Conservation (phyloP, 345 rosid genomes). For the Salix suchowensis region DNA sequence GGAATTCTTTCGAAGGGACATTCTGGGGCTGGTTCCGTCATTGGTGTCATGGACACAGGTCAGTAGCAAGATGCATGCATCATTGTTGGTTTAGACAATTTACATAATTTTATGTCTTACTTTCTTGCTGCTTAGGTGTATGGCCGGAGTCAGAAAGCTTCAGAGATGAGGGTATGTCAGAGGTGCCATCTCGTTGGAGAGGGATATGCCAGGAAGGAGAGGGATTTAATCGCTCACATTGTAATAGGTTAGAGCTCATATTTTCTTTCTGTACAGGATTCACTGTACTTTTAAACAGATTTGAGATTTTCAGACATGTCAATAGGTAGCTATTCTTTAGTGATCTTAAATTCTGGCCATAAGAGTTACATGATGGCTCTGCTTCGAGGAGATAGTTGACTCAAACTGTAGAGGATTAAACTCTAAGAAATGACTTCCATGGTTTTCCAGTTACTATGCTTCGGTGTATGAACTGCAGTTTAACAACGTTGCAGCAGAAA, state of each 20-base stretch:
- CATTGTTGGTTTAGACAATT: background rate
- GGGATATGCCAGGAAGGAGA: constrained; percentile 13
- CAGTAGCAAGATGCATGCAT: background rate
- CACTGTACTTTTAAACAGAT: background rate
- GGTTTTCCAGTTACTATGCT: background rate
- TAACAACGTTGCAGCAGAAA: background rate
- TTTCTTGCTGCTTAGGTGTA: constrained; percentile 15
- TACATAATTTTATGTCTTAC: background rate
- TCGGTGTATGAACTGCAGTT: constrained; percentile 18
- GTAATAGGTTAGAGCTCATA: background rate
- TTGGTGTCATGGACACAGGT: constrained; percentile 60
- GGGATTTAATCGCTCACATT: background rate
- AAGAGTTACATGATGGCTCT: background rate
- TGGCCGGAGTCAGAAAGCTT: constrained; percentile 36
- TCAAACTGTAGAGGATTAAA: background rate
- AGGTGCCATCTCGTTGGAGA: constrained; percentile 39
- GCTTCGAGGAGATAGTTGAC: background rate
- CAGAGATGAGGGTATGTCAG: constrained; percentile 36
- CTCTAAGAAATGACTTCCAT: background rate
- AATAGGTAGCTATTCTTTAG: background rate
- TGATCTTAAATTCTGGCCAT: background rate
- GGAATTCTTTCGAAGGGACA: constrained; percentile 36
- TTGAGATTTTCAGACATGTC: background rate
- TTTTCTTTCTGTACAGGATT: background rate
- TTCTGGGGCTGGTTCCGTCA: constrained; percentile 57